Percentiles rank a stretch among this genome's conserved stretches.
These are phyloP conservation scores for Isabelozyma heimii DNA, from an alignment of 805 yeast species.

Conservation along the genomic window DNA sequence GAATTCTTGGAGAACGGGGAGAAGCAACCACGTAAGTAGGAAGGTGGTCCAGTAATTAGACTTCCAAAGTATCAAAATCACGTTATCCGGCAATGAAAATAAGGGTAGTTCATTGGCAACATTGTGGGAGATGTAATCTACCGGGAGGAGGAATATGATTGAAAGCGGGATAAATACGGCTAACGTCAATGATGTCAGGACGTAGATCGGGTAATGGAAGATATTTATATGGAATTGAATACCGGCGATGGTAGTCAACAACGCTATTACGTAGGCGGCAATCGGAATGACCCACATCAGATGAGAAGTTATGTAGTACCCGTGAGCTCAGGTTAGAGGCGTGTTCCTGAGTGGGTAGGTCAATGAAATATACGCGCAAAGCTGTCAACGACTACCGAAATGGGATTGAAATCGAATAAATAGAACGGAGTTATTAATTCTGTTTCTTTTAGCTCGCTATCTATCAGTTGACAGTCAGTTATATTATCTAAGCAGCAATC, in stretches of 20 bases:
- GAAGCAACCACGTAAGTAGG: constrained; percentile 69
- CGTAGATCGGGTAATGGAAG: constrained; percentile 34
- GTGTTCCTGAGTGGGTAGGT: background rate
- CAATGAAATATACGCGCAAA: background rate
- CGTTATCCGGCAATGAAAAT: constrained; percentile 45
- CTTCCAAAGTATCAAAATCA: constrained; percentile 65
- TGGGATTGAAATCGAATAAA: too few relatives aligned
- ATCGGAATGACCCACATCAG: too few relatives aligned
- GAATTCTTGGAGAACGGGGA: constrained; percentile 74
- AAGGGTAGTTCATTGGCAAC: constrained; percentile 34
- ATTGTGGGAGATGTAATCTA: constrained; percentile 63
- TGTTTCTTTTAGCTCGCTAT: too few relatives aligned
- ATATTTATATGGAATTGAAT: constrained; percentile 35
- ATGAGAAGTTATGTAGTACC: too few relatives aligned
- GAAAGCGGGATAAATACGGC: constrained; percentile 76
- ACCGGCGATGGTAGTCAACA: constrained; percentile 27
- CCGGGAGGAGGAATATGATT: constrained; percentile 68
- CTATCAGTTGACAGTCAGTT: too few relatives aligned
- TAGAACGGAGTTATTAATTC: too few relatives aligned
- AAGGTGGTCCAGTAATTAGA: constrained; percentile 79
- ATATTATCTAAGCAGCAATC: too few relatives aligned
- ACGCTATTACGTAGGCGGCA: constrained; percentile 21
- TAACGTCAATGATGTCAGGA: constrained; percentile 46
- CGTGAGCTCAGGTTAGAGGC: background rate
- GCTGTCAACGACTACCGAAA: too few relatives aligned